Evolutionary conservation across 1,139 yeast genomes (phyloP), one percentile per base, ranked within the genome.

Genomic region (Eremothecium coryli): DNA sequence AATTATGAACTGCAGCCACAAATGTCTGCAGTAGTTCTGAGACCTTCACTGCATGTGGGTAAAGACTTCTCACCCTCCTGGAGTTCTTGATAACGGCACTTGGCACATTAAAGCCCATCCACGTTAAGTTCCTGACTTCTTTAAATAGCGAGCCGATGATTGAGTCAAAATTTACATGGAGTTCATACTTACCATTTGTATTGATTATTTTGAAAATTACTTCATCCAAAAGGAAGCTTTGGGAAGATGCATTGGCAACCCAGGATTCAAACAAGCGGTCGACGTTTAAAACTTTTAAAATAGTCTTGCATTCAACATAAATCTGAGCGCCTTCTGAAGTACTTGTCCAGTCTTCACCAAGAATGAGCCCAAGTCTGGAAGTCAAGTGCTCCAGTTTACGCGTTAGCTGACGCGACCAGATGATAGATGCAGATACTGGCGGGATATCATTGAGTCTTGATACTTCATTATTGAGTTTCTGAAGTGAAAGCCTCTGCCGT

Each of bases 291-390:
- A 65, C 70, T 15, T 64, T 58, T 12, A 65, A 49, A 30, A 81
- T 62, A 1, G 62, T 57, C 1, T 53, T 48, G 11, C 75, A 65
- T 39, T 75, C 82, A 2, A 65, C 54, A 11, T 68, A 64, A 1
- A 88, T 69, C 42, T 70, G 72, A 35, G 67, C 70, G 0, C 95
- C 96, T 32, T 79, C 77, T 0, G 88, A 75, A 46, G 78, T 82
- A 28, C 72, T 66, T 32, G 62, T 64, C 96, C 96, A 88, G 20
- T 77, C 80, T 10, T 63, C 50, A 0, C 96, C 95, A 8, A 88
- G 64, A 2, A 76, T 65, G 10, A 65, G 52, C 32, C 70, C 73
- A 6, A 76, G 59, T 26, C 71, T 61, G 8, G 56, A 48, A 37
- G 64, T 50, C 18, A 73, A 53, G 26, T 56, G 55, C 9, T 60